Percentiles rank a stretch among this genome's conserved stretches.
phyloP scores from a whole-genome alignment of 2,329 filamentous ascomycete species.

The Shiraia sp. region DNA sequence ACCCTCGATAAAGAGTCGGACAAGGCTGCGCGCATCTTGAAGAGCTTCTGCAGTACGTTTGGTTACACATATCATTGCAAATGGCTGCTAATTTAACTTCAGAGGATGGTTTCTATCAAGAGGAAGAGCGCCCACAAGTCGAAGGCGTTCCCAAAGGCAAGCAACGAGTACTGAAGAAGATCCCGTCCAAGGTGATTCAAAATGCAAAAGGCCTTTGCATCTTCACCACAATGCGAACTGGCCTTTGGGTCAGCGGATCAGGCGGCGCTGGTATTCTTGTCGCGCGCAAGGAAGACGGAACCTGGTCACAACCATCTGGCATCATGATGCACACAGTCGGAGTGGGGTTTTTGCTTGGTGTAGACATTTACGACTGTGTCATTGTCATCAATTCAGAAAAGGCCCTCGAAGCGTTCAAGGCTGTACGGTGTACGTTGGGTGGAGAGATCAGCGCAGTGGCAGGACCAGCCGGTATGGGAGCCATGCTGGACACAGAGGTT shows the following conservation, averaged over 20 bases:
- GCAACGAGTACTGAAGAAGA: conserved; percentile 75
- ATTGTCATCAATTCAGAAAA: conserved; percentile 87
- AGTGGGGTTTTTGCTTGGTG: conserved; percentile 85
- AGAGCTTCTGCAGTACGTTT: conserved; percentile 82
- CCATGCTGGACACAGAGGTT: conserved; percentile 69
- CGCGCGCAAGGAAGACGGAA: conserved; percentile 79
- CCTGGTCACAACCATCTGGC: conserved; percentile 89
- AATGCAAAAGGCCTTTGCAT: conserved; percentile 90
- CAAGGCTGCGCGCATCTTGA: conserved; percentile 85
- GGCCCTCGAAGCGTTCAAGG: conserved; percentile 82
- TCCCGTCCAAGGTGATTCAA: conserved; percentile 79
- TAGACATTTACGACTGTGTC: conserved; percentile 95
- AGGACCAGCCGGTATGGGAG: conserved; percentile 78
- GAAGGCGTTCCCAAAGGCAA: conserved; percentile 61
- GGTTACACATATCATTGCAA: conserved; percentile 20
- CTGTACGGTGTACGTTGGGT: conserved; percentile 76
- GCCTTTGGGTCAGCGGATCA: conserved; percentile 87
- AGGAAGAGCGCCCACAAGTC: conserved; percentile 52
- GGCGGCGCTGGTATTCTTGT: conserved; percentile 88
- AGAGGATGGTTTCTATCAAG: conserved; percentile 71
- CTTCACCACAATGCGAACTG: conserved; percentile 94
- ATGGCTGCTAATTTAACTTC: conserved; percentile 23
- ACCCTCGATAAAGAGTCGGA: conserved; percentile 87
- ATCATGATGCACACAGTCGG: conserved; percentile 89
- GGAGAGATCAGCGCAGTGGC: conserved; percentile 76